phyloP scores from a whole-genome alignment of 768 basidiomycete genomes.

The Lepiota subincarnata region DNA sequence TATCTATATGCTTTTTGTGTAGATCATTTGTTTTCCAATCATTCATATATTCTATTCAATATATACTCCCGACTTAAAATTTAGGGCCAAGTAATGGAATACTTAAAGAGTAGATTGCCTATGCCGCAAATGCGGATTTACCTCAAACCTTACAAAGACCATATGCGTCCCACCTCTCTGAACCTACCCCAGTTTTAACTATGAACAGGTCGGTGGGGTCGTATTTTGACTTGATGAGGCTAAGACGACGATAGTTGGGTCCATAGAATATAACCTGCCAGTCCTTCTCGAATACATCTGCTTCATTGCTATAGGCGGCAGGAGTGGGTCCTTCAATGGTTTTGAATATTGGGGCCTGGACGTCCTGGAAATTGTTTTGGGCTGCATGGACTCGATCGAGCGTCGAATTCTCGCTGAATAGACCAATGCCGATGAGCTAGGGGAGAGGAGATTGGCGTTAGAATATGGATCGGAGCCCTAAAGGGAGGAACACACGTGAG shows the following conservation, averaged over 20 bases:
- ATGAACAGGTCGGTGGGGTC: slow-evolving; percentile 32
- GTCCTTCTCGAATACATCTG: slow-evolving; percentile 25
- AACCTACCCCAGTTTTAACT: slow-evolving; percentile 27
- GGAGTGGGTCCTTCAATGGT: slow-evolving; percentile 23
- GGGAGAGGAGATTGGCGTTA: not conserved
- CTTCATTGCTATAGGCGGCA: slow-evolving; percentile 33
- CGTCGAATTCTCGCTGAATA: not conserved
- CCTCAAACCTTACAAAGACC: slow-evolving; percentile 20
- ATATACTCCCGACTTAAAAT: too few relatives aligned
- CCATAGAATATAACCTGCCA: slow-evolving; percentile 32
- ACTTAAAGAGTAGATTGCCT: too few relatives aligned
- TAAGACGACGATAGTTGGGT: slow-evolving; percentile 28
- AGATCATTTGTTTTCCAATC: not conserved
- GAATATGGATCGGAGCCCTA: not conserved
- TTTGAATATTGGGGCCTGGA: slow-evolving; percentile 23
- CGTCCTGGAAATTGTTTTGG: slow-evolving; percentile 19
- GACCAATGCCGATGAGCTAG: not conserved
- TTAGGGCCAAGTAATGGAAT: too few relatives aligned
- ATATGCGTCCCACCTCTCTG: slow-evolving; percentile 27
- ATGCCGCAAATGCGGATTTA: too few relatives aligned
- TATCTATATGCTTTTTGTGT: not conserved
- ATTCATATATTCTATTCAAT: too few relatives aligned
- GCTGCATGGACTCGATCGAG: slow-evolving; percentile 15
- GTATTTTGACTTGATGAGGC: slow-evolving; percentile 25
- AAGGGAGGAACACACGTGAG: slow-evolving; percentile 23